Percentiles rank a stretch among this genome's conserved stretches.
Conservation (phyloP, 169 alveolate species). For the Perkinsus chesapeaki region DNA sequence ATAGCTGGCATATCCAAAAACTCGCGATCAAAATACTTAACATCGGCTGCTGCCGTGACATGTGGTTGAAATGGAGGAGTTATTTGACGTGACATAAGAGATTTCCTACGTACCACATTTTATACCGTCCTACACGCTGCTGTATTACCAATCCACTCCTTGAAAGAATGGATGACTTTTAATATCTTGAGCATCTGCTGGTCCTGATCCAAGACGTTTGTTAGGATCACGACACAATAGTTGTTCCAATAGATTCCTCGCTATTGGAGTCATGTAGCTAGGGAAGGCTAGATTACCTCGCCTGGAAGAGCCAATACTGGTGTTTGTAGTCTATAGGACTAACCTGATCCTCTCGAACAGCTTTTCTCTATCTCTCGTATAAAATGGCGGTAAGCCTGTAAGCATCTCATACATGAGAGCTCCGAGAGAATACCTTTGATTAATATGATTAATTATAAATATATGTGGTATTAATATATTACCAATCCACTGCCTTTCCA, state of each 20-base stretch:
- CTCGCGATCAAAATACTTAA: slow-evolving; percentile 31
- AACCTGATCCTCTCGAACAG: slow-evolving; percentile 59
- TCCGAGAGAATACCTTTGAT: slow-evolving; percentile 53
- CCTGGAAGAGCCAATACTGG: background rate
- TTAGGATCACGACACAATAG: slow-evolving; percentile 62
- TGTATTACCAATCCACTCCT: slow-evolving; percentile 36
- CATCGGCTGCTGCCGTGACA: slow-evolving; percentile 20
- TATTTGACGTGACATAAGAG: background rate
- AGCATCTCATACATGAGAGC: slow-evolving; percentile 79
- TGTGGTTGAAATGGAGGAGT: slow-evolving; percentile 35
- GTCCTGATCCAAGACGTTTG: slow-evolving; percentile 66
- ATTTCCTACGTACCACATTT: background rate
- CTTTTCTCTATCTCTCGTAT: slow-evolving; percentile 53
- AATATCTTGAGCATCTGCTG: slow-evolving; percentile 62
- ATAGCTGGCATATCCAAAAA: slow-evolving; percentile 24
- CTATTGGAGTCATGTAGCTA: slow-evolving; percentile 36
- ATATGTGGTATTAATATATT: slow-evolving; percentile 19
- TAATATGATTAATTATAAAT: background rate
- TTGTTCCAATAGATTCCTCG: slow-evolving; percentile 28
- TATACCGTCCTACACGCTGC: background rate
- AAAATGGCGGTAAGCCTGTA: slow-evolving; percentile 81
- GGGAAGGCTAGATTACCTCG: slow-evolving; percentile 42
- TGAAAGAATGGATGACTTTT: slow-evolving; percentile 43
- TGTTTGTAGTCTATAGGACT: slow-evolving; percentile 11
- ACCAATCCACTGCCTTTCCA: slow-evolving; percentile 68